Percentiles rank a stretch among this genome's conserved stretches.
Evolutionary conservation across 345 rosid genomes (phyloP).

Genomic region (Draba incana): DNA sequence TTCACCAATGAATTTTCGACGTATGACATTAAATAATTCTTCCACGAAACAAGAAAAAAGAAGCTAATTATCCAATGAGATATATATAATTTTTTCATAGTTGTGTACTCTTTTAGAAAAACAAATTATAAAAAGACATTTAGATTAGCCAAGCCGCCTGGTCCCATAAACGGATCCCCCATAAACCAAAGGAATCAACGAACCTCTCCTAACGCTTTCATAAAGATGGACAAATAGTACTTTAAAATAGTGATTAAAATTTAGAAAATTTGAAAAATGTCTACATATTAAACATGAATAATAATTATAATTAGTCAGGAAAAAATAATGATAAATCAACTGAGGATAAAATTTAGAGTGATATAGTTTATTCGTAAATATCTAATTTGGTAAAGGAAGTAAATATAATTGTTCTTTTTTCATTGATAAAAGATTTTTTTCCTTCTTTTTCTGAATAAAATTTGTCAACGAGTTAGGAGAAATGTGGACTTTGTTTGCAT

Average conservation of each 20-base stretch:
- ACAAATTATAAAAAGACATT: not conserved
- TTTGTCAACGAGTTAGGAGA: conserved; percentile 11
- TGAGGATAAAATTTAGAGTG: too few relatives aligned
- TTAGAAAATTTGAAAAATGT: not conserved
- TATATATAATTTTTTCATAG: not conserved
- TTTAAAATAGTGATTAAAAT: not conserved
- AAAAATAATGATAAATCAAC: not conserved
- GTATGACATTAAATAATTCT: not conserved
- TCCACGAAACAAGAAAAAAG: not conserved
- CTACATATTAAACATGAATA: not conserved
- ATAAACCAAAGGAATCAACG: not conserved
- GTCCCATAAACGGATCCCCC: too few relatives aligned
- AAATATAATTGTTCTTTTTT: too few relatives aligned
- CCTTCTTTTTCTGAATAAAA: too few relatives aligned
- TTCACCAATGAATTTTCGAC: conserved; percentile 3
- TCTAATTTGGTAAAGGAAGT: too few relatives aligned
- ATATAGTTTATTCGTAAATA: too few relatives aligned
- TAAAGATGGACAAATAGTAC: conserved; percentile 9
- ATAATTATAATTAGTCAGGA: not conserved
- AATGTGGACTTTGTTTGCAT: conserved; percentile 6
- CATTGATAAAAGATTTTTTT: too few relatives aligned
- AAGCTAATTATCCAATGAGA: not conserved
- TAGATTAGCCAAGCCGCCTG: conserved; percentile 27
- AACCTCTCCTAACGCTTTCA: not conserved
- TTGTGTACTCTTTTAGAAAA: not conserved